These are phyloP conservation scores for Rhizopus sp. DNA, from an alignment of 371 early-diverging fungal species.

Conservation along the genomic window DNA sequence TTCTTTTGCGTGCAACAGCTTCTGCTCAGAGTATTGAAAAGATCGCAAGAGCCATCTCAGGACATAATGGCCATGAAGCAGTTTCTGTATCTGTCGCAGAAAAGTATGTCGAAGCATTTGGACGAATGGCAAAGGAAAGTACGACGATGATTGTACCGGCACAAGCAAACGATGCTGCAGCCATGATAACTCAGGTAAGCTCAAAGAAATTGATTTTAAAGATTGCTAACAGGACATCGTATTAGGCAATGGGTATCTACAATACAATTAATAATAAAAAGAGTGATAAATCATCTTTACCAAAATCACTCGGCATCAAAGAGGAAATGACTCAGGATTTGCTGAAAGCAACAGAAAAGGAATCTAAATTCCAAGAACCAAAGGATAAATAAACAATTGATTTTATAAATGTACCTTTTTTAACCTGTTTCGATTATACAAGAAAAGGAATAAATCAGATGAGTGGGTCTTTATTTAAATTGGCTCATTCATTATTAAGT, in stretches of 20 bases:
- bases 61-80: conserved; percentile 77
- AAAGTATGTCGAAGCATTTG: conserved; percentile 95
- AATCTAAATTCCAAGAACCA: conserved; percentile 29
- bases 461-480: too few species aligned
- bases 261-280: conserved; percentile 53
- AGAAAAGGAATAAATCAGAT: too few species aligned
- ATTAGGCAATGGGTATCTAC: conserved; percentile 55
- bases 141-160: conserved; percentile 94
- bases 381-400: conserved; percentile 8
- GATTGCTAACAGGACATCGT: neutral
- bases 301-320: conserved; percentile 23
- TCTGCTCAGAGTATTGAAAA: conserved; percentile 80
- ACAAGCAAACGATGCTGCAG: conserved; percentile 77
- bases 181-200: conserved; percentile 81
- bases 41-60: conserved; percentile 79
- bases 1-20: conserved; percentile 83
- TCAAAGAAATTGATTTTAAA: neutral
- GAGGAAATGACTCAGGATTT: conserved; percentile 41
- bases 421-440: too few species aligned
- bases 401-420: too few species aligned
- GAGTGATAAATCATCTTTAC: neutral
- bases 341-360: conserved; percentile 30
- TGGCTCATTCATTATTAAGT: too few species aligned
- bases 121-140: conserved; percentile 88
- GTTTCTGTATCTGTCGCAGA: conserved; percentile 95